phyloP scores from a whole-genome alignment of 2,329 filamentous ascomycete genomes.

The Aspergillus sp. region DNA sequence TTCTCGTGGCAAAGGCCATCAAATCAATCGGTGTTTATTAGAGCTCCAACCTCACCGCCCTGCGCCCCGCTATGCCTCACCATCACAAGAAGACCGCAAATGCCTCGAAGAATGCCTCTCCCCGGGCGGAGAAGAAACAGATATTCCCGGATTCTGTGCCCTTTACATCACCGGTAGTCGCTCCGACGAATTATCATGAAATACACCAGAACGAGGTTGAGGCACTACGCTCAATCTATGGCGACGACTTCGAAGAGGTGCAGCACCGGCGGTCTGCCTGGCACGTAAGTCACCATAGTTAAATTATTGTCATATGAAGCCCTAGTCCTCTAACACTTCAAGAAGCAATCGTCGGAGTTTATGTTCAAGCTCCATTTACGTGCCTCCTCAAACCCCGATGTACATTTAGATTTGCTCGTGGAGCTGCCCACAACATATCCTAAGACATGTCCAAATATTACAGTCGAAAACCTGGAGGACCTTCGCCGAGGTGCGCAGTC shows the following conservation, averaged over 20 bases:
- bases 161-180: conserved; percentile 32
- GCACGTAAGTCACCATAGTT: conserved; percentile 63
- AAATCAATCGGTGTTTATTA: conserved; percentile 26
- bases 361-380: conserved; percentile 79
- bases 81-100: conserved; percentile 45
- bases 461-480: conserved; percentile 62
- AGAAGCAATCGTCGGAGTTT: conserved; percentile 72
- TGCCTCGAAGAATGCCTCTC: conserved; percentile 32
- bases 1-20: conserved; percentile 27
- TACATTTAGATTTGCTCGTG: conserved; percentile 71
- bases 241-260: conserved; percentile 79
- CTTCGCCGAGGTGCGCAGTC: conserved; percentile 70
- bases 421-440: conserved; percentile 89
- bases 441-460: conserved; percentile 73
- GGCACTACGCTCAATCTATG: conserved; percentile 82
- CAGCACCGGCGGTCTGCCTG: conserved; percentile 71
- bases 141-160: conserved; percentile 28
- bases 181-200: conserved; percentile 69
- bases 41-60: conserved; percentile 30
- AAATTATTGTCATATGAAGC: background rate
- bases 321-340: background rate
- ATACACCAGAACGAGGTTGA: conserved; percentile 85
- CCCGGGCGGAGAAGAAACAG: conserved; percentile 34
- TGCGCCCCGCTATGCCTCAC: conserved; percentile 45
- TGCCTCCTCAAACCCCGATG: conserved; percentile 69